phyloP scores from a whole-genome alignment of 805 yeast genomes.

The Yamadazyma endophytica region DNA sequence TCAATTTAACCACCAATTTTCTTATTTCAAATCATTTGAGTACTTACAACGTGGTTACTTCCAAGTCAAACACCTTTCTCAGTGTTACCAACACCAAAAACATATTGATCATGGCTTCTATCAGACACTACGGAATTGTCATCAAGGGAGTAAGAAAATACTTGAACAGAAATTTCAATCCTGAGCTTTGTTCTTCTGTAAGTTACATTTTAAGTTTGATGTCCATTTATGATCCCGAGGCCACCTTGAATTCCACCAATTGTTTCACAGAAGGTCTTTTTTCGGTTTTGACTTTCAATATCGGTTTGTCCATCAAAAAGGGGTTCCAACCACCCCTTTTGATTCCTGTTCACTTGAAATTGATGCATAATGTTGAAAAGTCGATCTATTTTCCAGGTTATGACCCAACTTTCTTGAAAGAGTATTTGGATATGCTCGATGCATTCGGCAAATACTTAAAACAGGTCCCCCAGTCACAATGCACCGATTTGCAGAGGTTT shows the following conservation, averaged over 20 bases:
- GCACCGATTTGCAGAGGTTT: too few relatives aligned
- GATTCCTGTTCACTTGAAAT: conserved; percentile 27
- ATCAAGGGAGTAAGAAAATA: conserved; percentile 27
- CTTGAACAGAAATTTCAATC: conserved; percentile 24
- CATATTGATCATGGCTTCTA: conserved; percentile 26
- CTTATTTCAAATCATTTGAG: conserved; percentile 27
- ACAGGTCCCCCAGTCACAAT: neutral
- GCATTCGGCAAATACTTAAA: conserved; percentile 17
- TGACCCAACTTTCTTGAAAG: conserved; percentile 26
- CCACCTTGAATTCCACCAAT: conserved; percentile 28
- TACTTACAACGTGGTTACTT: conserved; percentile 10
- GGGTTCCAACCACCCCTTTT: conserved; percentile 13
- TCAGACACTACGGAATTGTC: conserved; percentile 32
- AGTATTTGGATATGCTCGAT: conserved; percentile 19
- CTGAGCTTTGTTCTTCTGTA: conserved; percentile 28
- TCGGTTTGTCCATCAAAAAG: conserved; percentile 13
- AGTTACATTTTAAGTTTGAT: conserved; percentile 35
- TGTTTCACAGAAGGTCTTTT: conserved; percentile 41
- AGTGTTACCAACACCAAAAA: conserved; percentile 17
- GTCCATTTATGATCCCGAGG: conserved; percentile 42
- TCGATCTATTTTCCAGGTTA: conserved; percentile 34
- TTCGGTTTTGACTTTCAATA: conserved; percentile 26
- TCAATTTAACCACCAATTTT: conserved; percentile 37
- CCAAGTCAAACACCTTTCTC: conserved; percentile 10
- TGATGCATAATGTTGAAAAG: conserved; percentile 31